These are phyloP conservation scores for Apiospora hydei DNA, from an alignment of 2,329 filamentous ascomycete genomes.

Conservation along the genomic window DNA sequence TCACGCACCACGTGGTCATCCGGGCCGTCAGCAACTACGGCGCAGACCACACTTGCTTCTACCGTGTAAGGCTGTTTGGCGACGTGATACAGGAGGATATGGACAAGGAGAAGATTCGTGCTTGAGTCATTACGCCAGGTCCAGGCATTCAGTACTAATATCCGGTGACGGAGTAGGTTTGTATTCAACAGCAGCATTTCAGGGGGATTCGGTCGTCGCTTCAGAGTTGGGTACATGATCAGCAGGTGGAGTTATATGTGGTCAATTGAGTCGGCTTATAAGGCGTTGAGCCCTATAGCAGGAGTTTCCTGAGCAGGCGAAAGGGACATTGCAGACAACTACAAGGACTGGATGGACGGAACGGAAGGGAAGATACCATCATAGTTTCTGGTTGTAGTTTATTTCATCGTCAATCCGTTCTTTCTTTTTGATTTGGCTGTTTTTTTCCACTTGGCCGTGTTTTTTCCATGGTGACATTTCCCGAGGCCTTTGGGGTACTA, in stretches of 20 bases:
- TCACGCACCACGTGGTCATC: slow-evolving; percentile 61
- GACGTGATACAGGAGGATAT: slow-evolving; percentile 39
- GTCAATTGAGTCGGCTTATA: neutral
- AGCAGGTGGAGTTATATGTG: neutral
- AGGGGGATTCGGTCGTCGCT: neutral
- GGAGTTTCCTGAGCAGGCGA: slow-evolving; percentile 11
- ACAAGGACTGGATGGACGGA: slow-evolving; percentile 25
- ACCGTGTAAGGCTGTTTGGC: slow-evolving; percentile 67
- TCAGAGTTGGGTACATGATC: slow-evolving; percentile 14
- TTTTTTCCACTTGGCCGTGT: slow-evolving; percentile 5
- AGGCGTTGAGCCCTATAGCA: neutral
- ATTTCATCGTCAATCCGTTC: slow-evolving; percentile 29
- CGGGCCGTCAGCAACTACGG: slow-evolving; percentile 67
- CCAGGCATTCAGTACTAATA: neutral
- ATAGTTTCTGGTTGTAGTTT: slow-evolving; percentile 30
- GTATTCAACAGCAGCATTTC: neutral
- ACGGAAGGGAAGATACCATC: slow-evolving; percentile 35
- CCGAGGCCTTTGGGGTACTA: neutral
- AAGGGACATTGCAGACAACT: slow-evolving; percentile 4
- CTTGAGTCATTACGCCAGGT: neutral
- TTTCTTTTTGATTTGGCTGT: slow-evolving; percentile 20
- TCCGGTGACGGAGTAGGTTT: neutral
- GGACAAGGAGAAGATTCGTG: neutral
- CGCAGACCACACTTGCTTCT: slow-evolving; percentile 69
- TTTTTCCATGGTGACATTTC: neutral